phyloP scores from a whole-genome alignment of 75 land plant species.

The Adiantum capillusveneris region DNA sequence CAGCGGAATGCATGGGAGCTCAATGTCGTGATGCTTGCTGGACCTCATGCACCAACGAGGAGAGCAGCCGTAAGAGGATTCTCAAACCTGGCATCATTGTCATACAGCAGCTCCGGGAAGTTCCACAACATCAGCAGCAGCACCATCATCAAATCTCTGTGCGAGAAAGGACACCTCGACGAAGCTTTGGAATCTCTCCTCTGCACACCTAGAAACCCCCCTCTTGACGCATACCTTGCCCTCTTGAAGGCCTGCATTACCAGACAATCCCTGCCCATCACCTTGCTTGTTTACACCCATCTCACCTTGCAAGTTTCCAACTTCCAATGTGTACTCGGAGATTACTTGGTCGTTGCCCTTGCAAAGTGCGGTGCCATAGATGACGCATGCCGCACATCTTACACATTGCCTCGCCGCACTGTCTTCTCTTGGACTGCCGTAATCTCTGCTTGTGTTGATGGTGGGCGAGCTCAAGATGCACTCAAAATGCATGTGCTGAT shows the following conservation, averaged over 20 bases:
- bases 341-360: conserved; percentile 1
- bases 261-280: neutral
- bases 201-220: too few relatives aligned
- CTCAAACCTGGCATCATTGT: too few relatives aligned
- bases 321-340: neutral
- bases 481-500: conserved; percentile 2
- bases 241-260: neutral
- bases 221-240: neutral
- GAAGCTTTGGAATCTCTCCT: neutral
- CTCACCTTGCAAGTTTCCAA: neutral
- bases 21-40: neutral
- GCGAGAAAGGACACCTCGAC: neutral
- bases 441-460: conserved; percentile 3
- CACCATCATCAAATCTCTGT: neutral
- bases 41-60: neutral
- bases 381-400: conserved; percentile 3
- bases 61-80: neutral
- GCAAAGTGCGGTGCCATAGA: conserved; percentile 11
- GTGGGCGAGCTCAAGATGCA: conserved; percentile 7
- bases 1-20: too few relatives aligned
- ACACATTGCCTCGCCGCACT: neutral
- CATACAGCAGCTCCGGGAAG: neutral
- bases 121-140: neutral
- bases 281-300: neutral
- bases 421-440: conserved; percentile 17